A percentile compares a stretch with the other conserved stretches of the same genome.
Evolutionary conservation across 2,329 filamentous ascomycete species (phyloP).

Genomic region (Didymella arachidicola): DNA sequence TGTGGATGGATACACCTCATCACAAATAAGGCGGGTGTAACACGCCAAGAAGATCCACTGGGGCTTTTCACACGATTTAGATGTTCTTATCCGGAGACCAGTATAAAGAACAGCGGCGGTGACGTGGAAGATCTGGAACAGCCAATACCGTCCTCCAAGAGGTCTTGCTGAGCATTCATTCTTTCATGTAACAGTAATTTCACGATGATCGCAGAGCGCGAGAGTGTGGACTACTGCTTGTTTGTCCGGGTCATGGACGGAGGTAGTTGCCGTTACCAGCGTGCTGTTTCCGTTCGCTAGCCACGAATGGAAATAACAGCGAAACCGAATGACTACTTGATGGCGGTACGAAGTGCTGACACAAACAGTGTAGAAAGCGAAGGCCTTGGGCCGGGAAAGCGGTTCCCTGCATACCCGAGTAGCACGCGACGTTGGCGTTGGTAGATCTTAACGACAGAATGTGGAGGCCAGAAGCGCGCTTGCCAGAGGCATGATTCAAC

Average conservation of each 20-base stretch:
- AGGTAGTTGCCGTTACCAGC: neutral
- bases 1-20: no score
- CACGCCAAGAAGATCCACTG: neutral
- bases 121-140: no score
- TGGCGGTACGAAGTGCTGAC: neutral
- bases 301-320: neutral
- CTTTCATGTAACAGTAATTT: neutral
- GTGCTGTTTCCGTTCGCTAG: neutral
- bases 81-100: no score
- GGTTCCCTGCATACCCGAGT: neutral
- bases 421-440: neutral
- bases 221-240: neutral
- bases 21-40: neutral
- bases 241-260: neutral
- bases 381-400: neutral
- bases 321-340: neutral
- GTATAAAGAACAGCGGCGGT: no score
- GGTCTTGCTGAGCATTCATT: no score
- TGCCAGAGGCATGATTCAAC: neutral
- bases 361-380: neutral
- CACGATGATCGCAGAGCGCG: neutral
- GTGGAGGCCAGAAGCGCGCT: neutral
- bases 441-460: neutral
- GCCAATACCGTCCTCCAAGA: no score
- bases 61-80: neutral